Evolutionary conservation across 2,329 filamentous ascomycete genomes (phyloP).

Genomic region (Venturia effusa): DNA sequence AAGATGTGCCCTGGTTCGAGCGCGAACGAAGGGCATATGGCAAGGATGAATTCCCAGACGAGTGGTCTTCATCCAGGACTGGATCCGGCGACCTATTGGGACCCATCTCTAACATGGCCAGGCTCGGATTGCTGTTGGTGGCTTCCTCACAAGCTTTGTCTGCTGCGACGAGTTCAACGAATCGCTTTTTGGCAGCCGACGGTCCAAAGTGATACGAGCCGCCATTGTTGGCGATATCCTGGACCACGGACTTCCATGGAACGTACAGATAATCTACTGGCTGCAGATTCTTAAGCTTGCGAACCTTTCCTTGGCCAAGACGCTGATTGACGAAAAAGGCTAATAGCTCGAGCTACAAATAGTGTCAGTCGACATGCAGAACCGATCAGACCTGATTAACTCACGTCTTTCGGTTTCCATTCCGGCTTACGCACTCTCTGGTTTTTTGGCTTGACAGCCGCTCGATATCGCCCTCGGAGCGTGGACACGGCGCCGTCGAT

Average conservation of each 20-base stretch:
- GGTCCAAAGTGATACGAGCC: constrained; percentile 50
- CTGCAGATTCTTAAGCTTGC: constrained; percentile 3
- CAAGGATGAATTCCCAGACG: neutral
- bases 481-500: constrained; percentile 61
- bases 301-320: neutral
- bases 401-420: constrained; percentile 55
- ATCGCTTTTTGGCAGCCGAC: constrained; percentile 53
- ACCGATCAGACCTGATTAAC: constrained; percentile 23
- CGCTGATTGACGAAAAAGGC: constrained; percentile 1
- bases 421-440: constrained; percentile 54
- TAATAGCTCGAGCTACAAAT: constrained; percentile 17
- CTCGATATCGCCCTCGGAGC: constrained; percentile 55
- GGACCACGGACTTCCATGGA: constrained; percentile 48
- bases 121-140: neutral
- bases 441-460: constrained; percentile 51
- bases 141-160: neutral
- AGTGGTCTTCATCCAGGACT: neutral
- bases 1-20: neutral
- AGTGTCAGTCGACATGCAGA: neutral
- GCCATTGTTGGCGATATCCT: constrained; percentile 40
- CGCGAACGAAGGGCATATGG: neutral
- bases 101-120: neutral
- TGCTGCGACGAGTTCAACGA: constrained; percentile 32
- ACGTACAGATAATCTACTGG: constrained; percentile 19
- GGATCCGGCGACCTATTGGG: neutral